Conservation (phyloP, 2,329 filamentous ascomycete genomes). For the Paecilomyces dactylethromorphus region DNA sequence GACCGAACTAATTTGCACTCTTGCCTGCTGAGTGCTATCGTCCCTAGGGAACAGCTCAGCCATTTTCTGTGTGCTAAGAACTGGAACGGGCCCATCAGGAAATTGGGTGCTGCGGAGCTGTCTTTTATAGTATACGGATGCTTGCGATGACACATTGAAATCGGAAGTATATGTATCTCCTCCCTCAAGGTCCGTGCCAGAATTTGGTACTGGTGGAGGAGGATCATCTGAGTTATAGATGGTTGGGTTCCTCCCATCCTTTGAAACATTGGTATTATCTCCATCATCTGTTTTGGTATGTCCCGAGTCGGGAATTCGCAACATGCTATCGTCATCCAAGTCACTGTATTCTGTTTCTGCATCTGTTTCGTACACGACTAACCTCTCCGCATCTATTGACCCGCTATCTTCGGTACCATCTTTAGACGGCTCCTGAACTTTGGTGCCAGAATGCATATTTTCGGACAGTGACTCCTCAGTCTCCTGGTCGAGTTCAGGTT, state of each 20-base stretch:
- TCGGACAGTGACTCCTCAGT: neutral
- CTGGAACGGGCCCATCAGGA: conserved; percentile 28
- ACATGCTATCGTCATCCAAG: conserved; percentile 12
- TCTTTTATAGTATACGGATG: conserved; percentile 31
- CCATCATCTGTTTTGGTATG: neutral
- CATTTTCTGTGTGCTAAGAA: conserved; percentile 28
- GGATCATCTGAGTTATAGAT: conserved; percentile 25
- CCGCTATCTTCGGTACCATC: neutral
- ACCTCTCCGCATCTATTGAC: conserved; percentile 16
- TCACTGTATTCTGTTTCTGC: conserved; percentile 31
- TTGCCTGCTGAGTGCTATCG: conserved; percentile 11
- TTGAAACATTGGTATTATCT: neutral
- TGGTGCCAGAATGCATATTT: neutral
- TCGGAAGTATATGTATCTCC: conserved; percentile 18
- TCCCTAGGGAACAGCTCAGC: conserved; percentile 31
- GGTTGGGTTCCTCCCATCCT: conserved; percentile 8
- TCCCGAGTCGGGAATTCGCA: conserved; percentile 8
- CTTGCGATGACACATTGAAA: conserved; percentile 24
- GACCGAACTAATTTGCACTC: conserved; percentile 4
- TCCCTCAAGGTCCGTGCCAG: conserved; percentile 15
- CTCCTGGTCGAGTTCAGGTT: neutral
- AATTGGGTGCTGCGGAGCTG: conserved; percentile 30
- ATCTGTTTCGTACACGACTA: conserved; percentile 38
- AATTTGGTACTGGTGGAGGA: conserved; percentile 17
- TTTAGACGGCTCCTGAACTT: neutral